Percentiles rank a stretch among this genome's conserved stretches.
Conservation (phyloP, 2,329 filamentous ascomycete genomes). For the Xylaria sp. region DNA sequence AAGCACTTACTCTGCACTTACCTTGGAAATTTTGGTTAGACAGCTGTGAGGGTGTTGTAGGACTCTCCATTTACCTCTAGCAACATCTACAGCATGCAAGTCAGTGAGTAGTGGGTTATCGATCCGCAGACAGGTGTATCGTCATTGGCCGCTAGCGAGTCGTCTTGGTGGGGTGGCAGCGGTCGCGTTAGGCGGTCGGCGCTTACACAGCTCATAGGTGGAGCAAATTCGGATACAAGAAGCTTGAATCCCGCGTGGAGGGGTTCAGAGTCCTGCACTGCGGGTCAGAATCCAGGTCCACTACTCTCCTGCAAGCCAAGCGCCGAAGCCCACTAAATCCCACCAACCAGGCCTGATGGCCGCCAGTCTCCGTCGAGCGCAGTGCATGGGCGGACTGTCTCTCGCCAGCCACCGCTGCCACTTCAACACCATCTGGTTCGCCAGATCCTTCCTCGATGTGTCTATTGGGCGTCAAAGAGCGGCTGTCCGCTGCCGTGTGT, state of each 20-base stretch:
- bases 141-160: slow-evolving; percentile 33
- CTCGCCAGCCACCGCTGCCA: slow-evolving; percentile 13
- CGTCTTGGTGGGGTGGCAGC: slow-evolving; percentile 18
- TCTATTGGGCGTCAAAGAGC: slow-evolving; percentile 34
- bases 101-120: neutral
- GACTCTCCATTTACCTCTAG: neutral
- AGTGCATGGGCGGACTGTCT: slow-evolving; percentile 1
- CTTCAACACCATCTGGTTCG: slow-evolving; percentile 20
- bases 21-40: neutral
- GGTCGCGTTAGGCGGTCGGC: slow-evolving; percentile 49
- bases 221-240: slow-evolving; percentile 1
- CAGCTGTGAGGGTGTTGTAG: neutral
- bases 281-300: slow-evolving; percentile 9
- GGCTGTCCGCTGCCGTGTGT: slow-evolving; percentile 25
- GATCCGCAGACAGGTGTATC: slow-evolving; percentile 10
- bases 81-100: too few relatives aligned
- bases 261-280: neutral
- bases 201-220: slow-evolving; percentile 46
- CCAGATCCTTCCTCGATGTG: slow-evolving; percentile 25
- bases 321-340: slow-evolving; percentile 34
- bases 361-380: neutral
- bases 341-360: slow-evolving; percentile 26
- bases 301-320: slow-evolving; percentile 34
- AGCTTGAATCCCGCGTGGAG: slow-evolving; percentile 14
- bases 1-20: neutral